Base-by-base conservation (phyloP, 495 filamentous ascomycete species). In the Trichoderma virens region DNA sequence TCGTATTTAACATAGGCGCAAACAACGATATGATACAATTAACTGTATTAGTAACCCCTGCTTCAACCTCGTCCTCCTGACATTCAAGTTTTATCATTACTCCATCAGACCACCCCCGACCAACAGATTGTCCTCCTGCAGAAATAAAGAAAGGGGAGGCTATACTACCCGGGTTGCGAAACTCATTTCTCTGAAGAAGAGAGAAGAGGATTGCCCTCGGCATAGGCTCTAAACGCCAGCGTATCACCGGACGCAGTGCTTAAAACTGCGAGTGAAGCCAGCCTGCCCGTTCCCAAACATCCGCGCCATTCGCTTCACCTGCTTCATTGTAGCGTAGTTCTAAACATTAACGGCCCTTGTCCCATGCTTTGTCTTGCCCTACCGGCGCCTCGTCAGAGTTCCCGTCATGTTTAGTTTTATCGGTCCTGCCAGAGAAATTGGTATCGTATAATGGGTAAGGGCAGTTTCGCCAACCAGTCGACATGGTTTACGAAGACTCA, bases 401-500 rank as follows among this genome's bases (percentile, higher is more conserved):
- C 23, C 51, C 51, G 51, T 56, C 25, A 30, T 27, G 51, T 27
- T 56, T 30, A 18, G 27, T 27, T 30, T 3, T 18, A 18, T 56
- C 51, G 51, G 51, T 30, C 51, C 51, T 56, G 27, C 51, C 27
- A 30, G 51, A 56, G 51, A 56, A 20, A 30, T 28, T 56, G 51
- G 51, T 56, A 51, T 51, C 45, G 20, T 51, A 30, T 56, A 23
- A n/a, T 56, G 51, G 51, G 51, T 28, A 28, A 56, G 51, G 45
- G 27, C 28, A 56, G 51, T 56, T 47, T 56, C 35, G 45, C 51
- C 16, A 32, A 11, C 35, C n/a, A 32, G 31, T 6, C 35, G 60
- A 30, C 35, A 47, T 25, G 38, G 66, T 67, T 81, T 85, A 97
- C 77, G 93, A 82, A 56, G 90, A 86, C 78, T 98, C 94, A 74